phyloP scores from a whole-genome alignment of 345 rosid genomes.

The Corymbia maculata region DNA sequence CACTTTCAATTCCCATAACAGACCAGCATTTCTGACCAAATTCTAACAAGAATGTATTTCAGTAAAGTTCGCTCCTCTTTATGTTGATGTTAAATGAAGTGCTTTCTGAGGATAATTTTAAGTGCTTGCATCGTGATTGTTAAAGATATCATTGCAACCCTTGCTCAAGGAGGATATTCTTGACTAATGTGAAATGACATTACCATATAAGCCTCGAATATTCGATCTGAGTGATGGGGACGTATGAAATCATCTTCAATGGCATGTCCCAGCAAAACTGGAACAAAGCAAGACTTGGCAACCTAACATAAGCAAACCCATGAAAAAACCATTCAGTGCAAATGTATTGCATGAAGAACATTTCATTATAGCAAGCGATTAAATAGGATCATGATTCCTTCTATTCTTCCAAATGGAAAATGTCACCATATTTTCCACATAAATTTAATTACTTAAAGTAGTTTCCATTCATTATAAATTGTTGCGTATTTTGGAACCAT shows the following conservation, averaged over 20 bases:
- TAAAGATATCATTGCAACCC: background rate
- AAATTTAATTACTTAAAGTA: background rate
- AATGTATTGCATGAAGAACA: background rate
- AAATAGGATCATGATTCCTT: background rate
- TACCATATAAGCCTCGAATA: constrained; percentile 76
- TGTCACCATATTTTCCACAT: background rate
- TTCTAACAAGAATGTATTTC: background rate
- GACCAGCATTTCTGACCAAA: background rate
- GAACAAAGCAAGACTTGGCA: constrained; percentile 78
- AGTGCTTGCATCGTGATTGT: background rate
- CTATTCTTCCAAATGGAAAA: background rate
- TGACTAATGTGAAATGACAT: background rate
- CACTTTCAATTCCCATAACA: background rate
- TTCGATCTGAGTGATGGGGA: constrained; percentile 85
- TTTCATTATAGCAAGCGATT: background rate
- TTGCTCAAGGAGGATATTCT: background rate
- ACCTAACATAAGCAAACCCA: constrained; percentile 26
- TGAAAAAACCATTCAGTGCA: background rate
- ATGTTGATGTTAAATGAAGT: background rate
- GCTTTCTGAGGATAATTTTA: background rate
- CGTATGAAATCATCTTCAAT: constrained; percentile 78
- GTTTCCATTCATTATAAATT: background rate
- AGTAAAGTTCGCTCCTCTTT: background rate
- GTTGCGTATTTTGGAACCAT: background rate
- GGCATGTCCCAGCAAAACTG: constrained; percentile 94